These are phyloP conservation scores for Aspergillus chevalieri DNA, from an alignment of 2,329 filamentous ascomycete species.

Conservation along the genomic window DNA sequence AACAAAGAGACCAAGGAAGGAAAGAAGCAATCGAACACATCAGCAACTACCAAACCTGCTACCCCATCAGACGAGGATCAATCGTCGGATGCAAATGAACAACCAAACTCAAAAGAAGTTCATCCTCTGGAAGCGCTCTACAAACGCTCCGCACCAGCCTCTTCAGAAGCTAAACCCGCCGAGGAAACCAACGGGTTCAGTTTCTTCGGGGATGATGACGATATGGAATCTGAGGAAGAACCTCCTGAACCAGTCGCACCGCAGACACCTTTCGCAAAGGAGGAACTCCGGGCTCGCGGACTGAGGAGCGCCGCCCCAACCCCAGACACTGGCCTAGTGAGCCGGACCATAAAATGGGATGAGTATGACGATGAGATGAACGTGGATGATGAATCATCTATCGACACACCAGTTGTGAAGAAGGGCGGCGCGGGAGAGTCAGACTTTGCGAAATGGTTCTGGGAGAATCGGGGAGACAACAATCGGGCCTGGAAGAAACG, in stretches of 20 bases:
- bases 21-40: constrained; percentile 1
- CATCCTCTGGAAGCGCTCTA: constrained; percentile 91
- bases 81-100: constrained; percentile 6
- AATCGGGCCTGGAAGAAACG: constrained; percentile 50
- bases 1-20: constrained; percentile 19
- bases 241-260: constrained; percentile 46
- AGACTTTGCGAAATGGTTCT: constrained; percentile 59
- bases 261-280: constrained; percentile 75
- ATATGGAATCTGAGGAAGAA: constrained; percentile 46
- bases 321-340: constrained; percentile 80
- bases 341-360: constrained; percentile 27
- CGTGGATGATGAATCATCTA: constrained; percentile 18
- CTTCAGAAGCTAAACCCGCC: constrained; percentile 29
- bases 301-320: constrained; percentile 88
- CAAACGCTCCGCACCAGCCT: constrained; percentile 57
- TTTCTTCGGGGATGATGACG: constrained; percentile 65
- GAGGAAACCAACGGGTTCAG: constrained; percentile 59
- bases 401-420: constrained; percentile 21
- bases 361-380: constrained; percentile 15
- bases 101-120: constrained; percentile 49
- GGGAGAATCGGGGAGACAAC: constrained; percentile 46
- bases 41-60: constrained; percentile 7
- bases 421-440: constrained; percentile 37
- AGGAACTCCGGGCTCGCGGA: constrained; percentile 62
- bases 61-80: constrained; percentile 10